Percentiles rank a stretch among this genome's conserved stretches.
Conservation (phyloP, 2,329 filamentous ascomycete genomes). For the Colletotrichum melonis region DNA sequence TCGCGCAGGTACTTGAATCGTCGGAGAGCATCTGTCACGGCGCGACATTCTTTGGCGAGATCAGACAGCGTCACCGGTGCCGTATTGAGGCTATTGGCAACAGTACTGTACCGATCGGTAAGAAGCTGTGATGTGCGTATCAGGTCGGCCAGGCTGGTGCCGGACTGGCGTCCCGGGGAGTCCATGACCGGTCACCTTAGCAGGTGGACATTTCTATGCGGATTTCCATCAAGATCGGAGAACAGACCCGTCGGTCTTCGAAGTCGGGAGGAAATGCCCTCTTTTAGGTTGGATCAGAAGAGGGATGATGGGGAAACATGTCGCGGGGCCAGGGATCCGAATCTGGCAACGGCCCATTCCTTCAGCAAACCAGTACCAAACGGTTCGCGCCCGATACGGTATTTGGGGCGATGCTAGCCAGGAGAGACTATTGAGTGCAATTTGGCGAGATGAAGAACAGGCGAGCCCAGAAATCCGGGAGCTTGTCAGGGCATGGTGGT, state of each 20-base stretch:
- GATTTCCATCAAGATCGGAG: slow-evolving; percentile 10
- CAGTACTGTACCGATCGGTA: slow-evolving; percentile 12
- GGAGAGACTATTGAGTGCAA: slow-evolving; percentile 25
- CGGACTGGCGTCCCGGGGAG: slow-evolving; percentile 35
- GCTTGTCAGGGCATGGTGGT: neutral
- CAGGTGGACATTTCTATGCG: slow-evolving; percentile 16
- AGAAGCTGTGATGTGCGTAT: slow-evolving; percentile 25
- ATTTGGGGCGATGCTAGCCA: slow-evolving; percentile 27
- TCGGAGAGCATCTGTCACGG: slow-evolving; percentile 27
- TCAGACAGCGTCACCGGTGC: slow-evolving; percentile 37
- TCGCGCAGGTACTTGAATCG: slow-evolving; percentile 28
- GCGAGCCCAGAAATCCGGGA: slow-evolving; percentile 17
- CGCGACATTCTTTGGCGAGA: slow-evolving; percentile 36
- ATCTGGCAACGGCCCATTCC: slow-evolving; percentile 20
- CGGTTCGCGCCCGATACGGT: slow-evolving; percentile 17
- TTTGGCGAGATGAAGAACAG: slow-evolving; percentile 35
- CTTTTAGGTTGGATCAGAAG: slow-evolving; percentile 16
- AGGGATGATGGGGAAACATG: slow-evolving; percentile 12
- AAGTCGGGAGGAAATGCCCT: slow-evolving; percentile 7
- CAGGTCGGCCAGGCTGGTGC: slow-evolving; percentile 26
- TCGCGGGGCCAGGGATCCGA: slow-evolving; percentile 20
- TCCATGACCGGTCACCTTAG: slow-evolving; percentile 31
- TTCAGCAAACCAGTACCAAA: slow-evolving; percentile 5
- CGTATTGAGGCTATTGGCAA: slow-evolving; percentile 36
- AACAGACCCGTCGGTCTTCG: neutral